Percentiles rank a stretch among this genome's conserved stretches.
These are phyloP conservation scores for Arthroderma uncinatum DNA, from an alignment of 2,329 filamentous ascomycete species.

Conservation along the genomic window DNA sequence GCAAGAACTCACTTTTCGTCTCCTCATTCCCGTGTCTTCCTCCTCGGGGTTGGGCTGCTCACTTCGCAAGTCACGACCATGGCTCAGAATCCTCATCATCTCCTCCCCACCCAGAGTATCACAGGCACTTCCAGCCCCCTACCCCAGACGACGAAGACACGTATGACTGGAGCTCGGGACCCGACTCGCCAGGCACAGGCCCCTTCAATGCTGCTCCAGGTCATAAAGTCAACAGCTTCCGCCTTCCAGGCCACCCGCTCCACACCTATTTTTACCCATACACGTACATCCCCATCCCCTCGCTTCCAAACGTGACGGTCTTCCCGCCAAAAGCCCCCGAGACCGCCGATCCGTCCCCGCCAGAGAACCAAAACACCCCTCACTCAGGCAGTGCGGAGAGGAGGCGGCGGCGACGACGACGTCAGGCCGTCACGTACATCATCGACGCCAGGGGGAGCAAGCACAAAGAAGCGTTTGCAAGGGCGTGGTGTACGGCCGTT, in stretches of 20 bases:
- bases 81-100: background rate
- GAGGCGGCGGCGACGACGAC: background rate
- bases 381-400: background rate
- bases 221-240: constrained; percentile 12
- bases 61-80: background rate
- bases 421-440: constrained; percentile 19
- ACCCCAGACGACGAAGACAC: background rate
- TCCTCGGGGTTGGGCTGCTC: constrained; percentile 26
- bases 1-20: constrained; percentile 44
- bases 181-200: constrained; percentile 1
- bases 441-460: constrained; percentile 27
- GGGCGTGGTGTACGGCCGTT: constrained; percentile 36
- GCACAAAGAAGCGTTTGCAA: constrained; percentile 31
- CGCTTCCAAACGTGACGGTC: constrained; percentile 16
- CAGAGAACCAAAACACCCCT: background rate
- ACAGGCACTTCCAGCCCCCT: constrained; percentile 8
- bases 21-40: constrained; percentile 44
- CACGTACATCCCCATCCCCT: constrained; percentile 22
- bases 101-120: constrained; percentile 5
- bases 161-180: constrained; percentile 5
- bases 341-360: background rate
- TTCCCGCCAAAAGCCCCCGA: constrained; percentile 1
- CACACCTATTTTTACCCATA: constrained; percentile 26
- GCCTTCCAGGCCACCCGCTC: constrained; percentile 30
- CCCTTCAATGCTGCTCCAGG: background rate